Evolutionary conservation across 192 early-diverging fungal genomes (phyloP).

Genomic region (Chytriomyces hyalinus): DNA sequence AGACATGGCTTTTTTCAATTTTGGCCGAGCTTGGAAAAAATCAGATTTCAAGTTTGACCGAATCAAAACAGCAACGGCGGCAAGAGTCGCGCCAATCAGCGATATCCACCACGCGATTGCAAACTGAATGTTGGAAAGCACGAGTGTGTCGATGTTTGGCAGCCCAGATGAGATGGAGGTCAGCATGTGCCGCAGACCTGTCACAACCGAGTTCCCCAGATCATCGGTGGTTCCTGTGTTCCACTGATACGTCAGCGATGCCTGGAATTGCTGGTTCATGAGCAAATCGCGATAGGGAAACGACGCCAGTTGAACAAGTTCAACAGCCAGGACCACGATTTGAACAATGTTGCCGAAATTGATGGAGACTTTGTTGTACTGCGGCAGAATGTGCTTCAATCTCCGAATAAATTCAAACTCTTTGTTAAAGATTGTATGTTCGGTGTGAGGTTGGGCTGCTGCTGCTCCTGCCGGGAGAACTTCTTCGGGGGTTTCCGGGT

Average conservation of each 20-base stretch:
- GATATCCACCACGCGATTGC: slow-evolving; percentile 43
- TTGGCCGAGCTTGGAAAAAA: neutral
- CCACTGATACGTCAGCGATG: slow-evolving; percentile 12
- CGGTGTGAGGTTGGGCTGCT: neutral
- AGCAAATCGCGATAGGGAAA: slow-evolving; percentile 78
- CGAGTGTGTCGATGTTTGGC: slow-evolving; percentile 12
- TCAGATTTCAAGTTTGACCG: neutral
- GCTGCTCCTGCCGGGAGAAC: neutral
- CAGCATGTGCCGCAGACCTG: slow-evolving; percentile 11
- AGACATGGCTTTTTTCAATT: slow-evolving; percentile 4
- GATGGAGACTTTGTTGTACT: slow-evolving; percentile 27
- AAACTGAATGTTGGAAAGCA: slow-evolving; percentile 35
- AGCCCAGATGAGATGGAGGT: slow-evolving; percentile 29
- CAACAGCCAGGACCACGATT: slow-evolving; percentile 70
- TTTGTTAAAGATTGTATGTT: slow-evolving; percentile 19
- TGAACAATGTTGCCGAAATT: slow-evolving; percentile 70
- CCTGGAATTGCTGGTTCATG: slow-evolving; percentile 33
- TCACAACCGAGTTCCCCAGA: slow-evolving; percentile 16
- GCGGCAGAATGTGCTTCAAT: slow-evolving; percentile 43
- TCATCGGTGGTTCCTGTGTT: slow-evolving; percentile 12
- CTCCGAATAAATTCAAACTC: slow-evolving; percentile 33
- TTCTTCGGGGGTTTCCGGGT: neutral
- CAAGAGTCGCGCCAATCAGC: slow-evolving; percentile 28
- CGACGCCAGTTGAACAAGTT: slow-evolving; percentile 80
- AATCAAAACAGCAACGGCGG: neutral